Base-by-base conservation (phyloP, 176 grass and related monocot genomes). In the Bothriochloa decipiens region DNA sequence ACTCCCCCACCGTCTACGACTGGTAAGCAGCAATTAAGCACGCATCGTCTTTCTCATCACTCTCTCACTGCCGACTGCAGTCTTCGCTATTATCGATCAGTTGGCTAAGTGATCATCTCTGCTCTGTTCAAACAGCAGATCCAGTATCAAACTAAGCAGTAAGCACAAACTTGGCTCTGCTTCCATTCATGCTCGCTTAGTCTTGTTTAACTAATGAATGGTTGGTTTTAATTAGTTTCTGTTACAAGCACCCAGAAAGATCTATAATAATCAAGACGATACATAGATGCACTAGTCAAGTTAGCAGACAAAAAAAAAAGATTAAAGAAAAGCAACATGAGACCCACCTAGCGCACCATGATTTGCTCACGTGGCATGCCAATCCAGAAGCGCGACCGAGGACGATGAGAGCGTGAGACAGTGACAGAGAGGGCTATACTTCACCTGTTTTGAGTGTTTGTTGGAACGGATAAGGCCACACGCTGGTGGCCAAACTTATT, bases 1-100 rank as follows among this genome's bases (percentile, higher is more conserved):
- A 95, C 68, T 86, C 95, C 4, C 95, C 95, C 25, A 97, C 92
- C 57, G 92, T 97, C 79, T 97, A 97, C 78, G 95, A 97, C 92
- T 97, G 95, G 95, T 97, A 88, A 16, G n/a, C 74, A 3, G 6
- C 39, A 6, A 39, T 39, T n/a, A 39, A 7, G 7, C 7, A 4
- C 7, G 39, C 39, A 40, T 40, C 37, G 4, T 39, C 37, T 4
- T 39, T 39, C 37, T 39, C 37, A 23, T 4, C 9, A 4, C 37
- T 60, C 55, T 62, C 22, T 47, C 13, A 15, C 45, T 4, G 42
- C 42, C 43, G 0, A 7, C 43, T 8, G 53, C 7, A 22, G 22
- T 25, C 8, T 45, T 42, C 1, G 40, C 40, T 36, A 5, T 36
- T 2, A 42, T 42, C 8, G 7, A 42, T 10, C 40, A 10, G 0